These are phyloP conservation scores for Mycena maculata DNA, from an alignment of 768 basidiomycete species.

Conservation along the genomic window DNA sequence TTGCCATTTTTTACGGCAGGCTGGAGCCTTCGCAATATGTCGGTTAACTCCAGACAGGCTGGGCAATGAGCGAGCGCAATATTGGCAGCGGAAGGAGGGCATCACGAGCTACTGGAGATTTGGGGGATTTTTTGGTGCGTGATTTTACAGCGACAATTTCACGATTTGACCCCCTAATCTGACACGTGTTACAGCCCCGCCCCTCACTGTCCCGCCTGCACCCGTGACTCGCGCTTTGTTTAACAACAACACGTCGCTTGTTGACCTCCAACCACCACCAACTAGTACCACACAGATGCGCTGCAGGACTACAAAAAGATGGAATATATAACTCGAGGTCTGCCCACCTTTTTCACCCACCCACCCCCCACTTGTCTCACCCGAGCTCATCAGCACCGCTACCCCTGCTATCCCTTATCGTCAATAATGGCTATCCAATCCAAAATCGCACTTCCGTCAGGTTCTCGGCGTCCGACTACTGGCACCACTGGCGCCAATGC, in stretches of 20 bases:
- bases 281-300: background rate
- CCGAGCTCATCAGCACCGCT: no score
- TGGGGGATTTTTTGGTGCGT: background rate
- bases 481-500: no score
- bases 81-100: background rate
- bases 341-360: background rate
- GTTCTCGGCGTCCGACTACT: no score
- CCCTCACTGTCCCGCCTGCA: background rate
- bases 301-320: background rate
- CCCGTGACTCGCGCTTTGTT: background rate
- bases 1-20: background rate
- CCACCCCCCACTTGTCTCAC: background rate
- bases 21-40: background rate
- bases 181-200: constrained; percentile 7
- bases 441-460: background rate
- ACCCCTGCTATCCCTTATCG: background rate
- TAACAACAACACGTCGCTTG: background rate
- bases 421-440: background rate
- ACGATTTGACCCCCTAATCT: background rate
- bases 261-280: background rate
- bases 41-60: background rate
- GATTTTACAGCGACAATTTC: background rate
- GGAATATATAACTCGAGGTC: background rate
- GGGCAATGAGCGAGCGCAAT: background rate
- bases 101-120: no score